phyloP scores from a whole-genome alignment of 352 stramenopile genomes.

The Phytophthora pluvialis region DNA sequence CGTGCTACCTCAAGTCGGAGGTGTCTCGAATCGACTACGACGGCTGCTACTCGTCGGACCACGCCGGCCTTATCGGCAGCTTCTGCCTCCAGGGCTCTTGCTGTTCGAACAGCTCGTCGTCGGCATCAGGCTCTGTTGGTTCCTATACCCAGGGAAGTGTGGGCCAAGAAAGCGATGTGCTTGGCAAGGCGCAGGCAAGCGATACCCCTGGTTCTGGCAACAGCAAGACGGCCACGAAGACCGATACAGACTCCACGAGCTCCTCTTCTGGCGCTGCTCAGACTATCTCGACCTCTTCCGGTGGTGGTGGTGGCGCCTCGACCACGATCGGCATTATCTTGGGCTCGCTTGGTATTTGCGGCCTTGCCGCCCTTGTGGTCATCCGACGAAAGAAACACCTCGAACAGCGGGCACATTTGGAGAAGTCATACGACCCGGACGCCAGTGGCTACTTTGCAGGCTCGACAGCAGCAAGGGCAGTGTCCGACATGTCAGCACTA shows the following conservation, averaged over 20 bases:
- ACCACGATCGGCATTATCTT: slow-evolving; percentile 60
- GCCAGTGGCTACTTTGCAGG: slow-evolving; percentile 52
- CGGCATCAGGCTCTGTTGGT: slow-evolving; percentile 17
- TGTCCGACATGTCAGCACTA: slow-evolving; percentile 34
- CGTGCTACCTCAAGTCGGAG: slow-evolving; percentile 61
- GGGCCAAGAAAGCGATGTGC: slow-evolving; percentile 25
- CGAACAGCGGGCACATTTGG: slow-evolving; percentile 46
- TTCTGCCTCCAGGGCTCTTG: slow-evolving; percentile 71
- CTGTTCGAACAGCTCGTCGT: slow-evolving; percentile 50
- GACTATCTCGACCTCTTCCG: slow-evolving; percentile 53
- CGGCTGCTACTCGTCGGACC: slow-evolving; percentile 80
- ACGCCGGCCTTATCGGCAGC: slow-evolving; percentile 59
- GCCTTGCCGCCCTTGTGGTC: slow-evolving; percentile 55
- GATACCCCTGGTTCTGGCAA: slow-evolving; percentile 2
- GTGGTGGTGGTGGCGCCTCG: slow-evolving; percentile 37
- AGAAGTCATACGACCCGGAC: slow-evolving; percentile 50
- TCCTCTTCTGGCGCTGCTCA: slow-evolving; percentile 23
- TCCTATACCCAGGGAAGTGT: slow-evolving; percentile 6
- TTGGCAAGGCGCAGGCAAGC: slow-evolving; percentile 38
- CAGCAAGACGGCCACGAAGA: slow-evolving; percentile 13
- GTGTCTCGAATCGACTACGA: slow-evolving; percentile 67
- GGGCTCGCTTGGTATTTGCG: slow-evolving; percentile 49
- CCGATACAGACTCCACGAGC: slow-evolving; percentile 11
- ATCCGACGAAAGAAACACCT: slow-evolving; percentile 64
- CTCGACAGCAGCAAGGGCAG: slow-evolving; percentile 34